Base-by-base conservation (phyloP, 176 grass and related monocot species). In the Avena sativa region DNA sequence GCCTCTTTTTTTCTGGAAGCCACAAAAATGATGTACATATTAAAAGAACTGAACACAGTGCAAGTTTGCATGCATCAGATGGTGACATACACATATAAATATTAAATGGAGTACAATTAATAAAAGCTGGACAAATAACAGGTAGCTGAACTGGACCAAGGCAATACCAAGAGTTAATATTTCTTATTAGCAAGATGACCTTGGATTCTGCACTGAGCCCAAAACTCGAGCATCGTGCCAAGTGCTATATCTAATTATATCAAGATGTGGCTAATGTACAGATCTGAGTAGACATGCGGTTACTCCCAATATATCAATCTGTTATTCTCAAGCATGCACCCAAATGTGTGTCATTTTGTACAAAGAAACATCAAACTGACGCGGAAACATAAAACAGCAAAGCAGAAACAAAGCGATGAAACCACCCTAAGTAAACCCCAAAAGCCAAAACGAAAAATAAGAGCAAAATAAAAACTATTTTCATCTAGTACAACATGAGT, bases 1-100 rank as follows among this genome's bases (percentile, higher is more conserved):
- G 81, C 71, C 82, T 92, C 74, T 86, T 93, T 58, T 47, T 93
- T 78, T 89, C 94, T 96, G 89, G 80, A 90, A 88, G 79, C 4
- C 3, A 8, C 71, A 66, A 32, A 87, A 67, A 80, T 60, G 21
- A 8, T 0, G 32, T 11, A 81, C 48, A 30, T 6, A 51, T 30
- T 28, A 65, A 65, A 65, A 82, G 84, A 86, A 28, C n/a, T 51
- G n/a, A 13, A 71, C 16, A 34, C 38, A 50, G 59, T 38, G 57
- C 20, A 38, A 76, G 34, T 62, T 34, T 65, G 23, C n/a, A 49
- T 9, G 47, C 11, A 74, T 50, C 71, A 74, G 44, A 74, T 73
- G 62, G 56, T 84, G 44, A 0, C 74, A 70, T 74, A 28, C 46
- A 17, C 28, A 58, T 79, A 32, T 79, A 32, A 58, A 66, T 15